These are phyloP conservation scores for Nemania abortiva DNA, from an alignment of 2,329 filamentous ascomycete genomes.

Conservation along the genomic window DNA sequence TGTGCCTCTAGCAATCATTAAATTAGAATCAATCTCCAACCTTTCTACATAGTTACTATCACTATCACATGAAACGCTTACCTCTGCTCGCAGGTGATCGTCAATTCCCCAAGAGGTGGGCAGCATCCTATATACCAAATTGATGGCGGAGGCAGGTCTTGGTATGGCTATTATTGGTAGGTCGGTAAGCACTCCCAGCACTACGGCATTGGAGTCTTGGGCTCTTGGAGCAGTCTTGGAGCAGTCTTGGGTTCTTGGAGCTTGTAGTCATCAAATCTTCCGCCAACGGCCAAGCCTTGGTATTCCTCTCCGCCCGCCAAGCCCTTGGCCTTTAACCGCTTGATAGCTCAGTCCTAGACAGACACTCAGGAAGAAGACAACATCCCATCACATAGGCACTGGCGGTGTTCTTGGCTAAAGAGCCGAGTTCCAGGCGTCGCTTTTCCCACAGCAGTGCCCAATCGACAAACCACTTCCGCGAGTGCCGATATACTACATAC, in stretches of 20 bases:
- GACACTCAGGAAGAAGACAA: background rate
- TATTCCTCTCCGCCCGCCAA: slow-evolving; percentile 53
- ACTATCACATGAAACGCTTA: background rate
- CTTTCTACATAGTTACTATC: background rate
- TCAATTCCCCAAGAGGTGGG: slow-evolving; percentile 27
- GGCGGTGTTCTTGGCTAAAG: background rate
- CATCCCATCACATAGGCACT: too few relatives aligned
- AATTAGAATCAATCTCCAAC: too few relatives aligned
- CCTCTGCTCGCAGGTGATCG: background rate
- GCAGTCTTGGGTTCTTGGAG: slow-evolving; percentile 29
- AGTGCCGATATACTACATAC: background rate
- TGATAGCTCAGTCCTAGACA: slow-evolving; percentile 11
- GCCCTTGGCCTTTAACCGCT: slow-evolving; percentile 44
- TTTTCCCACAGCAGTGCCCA: background rate
- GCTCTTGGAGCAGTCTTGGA: background rate
- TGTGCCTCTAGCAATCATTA: too few relatives aligned
- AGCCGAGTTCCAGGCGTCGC: background rate
- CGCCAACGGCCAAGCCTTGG: slow-evolving; percentile 50
- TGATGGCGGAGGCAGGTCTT: slow-evolving; percentile 45
- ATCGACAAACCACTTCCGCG: background rate
- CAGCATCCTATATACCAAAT: slow-evolving; percentile 7
- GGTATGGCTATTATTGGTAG: slow-evolving; percentile 41
- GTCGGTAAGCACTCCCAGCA: slow-evolving; percentile 11
- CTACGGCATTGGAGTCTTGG: slow-evolving; percentile 25
- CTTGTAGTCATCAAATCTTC: slow-evolving; percentile 40